These are phyloP conservation scores for Schizochytrium sp. DNA, from an alignment of 108 stramenopile species.

Conservation along the genomic window DNA sequence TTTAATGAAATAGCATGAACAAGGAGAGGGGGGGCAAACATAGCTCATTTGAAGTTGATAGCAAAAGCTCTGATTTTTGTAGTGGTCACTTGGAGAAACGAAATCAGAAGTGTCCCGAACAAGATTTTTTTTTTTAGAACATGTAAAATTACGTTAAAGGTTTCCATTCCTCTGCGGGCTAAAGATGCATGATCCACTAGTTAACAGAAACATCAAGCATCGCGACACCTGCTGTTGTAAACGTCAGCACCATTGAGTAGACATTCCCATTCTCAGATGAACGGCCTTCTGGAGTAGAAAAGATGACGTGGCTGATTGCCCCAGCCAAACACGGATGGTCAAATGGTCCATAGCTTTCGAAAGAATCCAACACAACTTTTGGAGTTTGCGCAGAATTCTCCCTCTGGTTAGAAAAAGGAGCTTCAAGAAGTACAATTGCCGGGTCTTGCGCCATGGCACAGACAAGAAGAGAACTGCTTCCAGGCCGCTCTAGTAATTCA, in stretches of 20 bases:
- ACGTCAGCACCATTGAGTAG: not conserved
- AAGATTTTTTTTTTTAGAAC: not conserved
- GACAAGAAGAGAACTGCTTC: not conserved
- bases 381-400: not conserved
- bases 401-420: not conserved
- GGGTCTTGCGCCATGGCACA: not conserved
- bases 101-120: no score
- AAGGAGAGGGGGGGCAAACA: no score
- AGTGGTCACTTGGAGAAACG: no score
- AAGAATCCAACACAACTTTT: not conserved
- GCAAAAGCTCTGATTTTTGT: no score
- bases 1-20: no score
- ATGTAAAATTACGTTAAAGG: not conserved
- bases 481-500: not conserved
- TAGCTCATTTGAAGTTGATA: no score
- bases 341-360: not conserved
- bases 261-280: not conserved
- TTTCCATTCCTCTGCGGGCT: not conserved
- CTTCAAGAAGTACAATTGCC: not conserved
- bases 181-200: not conserved
- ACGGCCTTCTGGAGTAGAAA: not conserved
- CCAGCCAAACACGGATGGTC: constrained; percentile 21
- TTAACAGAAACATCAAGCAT: not conserved
- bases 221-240: constrained; percentile 14
- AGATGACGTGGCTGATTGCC: not conserved